These are phyloP conservation scores for Acanthamoeba healyi DNA, from an alignment of 208 protist species.

Conservation along the genomic window DNA sequence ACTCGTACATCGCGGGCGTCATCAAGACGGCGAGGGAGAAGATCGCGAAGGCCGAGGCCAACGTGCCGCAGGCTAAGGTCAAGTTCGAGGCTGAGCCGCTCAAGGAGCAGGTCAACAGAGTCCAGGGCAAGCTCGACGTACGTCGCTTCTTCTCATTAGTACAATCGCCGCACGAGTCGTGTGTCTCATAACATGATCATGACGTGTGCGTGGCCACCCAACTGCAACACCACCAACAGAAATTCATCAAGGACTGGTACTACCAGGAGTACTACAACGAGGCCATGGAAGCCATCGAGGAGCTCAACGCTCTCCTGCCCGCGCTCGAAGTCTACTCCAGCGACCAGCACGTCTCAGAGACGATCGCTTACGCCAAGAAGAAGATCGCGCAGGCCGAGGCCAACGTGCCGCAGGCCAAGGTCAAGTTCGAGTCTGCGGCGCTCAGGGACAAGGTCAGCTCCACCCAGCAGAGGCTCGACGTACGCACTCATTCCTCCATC, in stretches of 20 bases:
- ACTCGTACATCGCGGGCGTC: neutral
- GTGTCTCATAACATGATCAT: too few relatives aligned
- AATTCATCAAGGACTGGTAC: constrained; percentile 70
- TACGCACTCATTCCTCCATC: neutral
- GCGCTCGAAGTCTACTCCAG: constrained; percentile 4
- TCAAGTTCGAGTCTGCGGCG: constrained; percentile 49
- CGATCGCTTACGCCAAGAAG: neutral
- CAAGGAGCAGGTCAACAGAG: constrained; percentile 16
- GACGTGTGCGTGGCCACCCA: too few relatives aligned
- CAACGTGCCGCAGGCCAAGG: constrained; percentile 72
- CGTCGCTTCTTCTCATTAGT: neutral
- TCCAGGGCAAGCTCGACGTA: neutral
- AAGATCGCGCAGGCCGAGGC: constrained; percentile 70
- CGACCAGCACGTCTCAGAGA: constrained; percentile 6
- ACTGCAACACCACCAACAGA: constrained; percentile 14
- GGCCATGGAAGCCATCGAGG: constrained; percentile 37
- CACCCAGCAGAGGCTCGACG: constrained; percentile 3
- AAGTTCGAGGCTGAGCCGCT: constrained; percentile 45
- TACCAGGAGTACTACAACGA: constrained; percentile 55
- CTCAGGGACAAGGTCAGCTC: constrained; percentile 29
- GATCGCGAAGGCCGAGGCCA: constrained; percentile 64
- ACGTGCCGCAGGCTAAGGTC: constrained; percentile 69
- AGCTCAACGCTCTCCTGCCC: constrained; percentile 53
- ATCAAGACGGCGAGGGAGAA: constrained; percentile 39
- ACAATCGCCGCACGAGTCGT: neutral